Conservation (phyloP, 164 flowering plant genomes). For the Chimonanthus salicifolius region DNA sequence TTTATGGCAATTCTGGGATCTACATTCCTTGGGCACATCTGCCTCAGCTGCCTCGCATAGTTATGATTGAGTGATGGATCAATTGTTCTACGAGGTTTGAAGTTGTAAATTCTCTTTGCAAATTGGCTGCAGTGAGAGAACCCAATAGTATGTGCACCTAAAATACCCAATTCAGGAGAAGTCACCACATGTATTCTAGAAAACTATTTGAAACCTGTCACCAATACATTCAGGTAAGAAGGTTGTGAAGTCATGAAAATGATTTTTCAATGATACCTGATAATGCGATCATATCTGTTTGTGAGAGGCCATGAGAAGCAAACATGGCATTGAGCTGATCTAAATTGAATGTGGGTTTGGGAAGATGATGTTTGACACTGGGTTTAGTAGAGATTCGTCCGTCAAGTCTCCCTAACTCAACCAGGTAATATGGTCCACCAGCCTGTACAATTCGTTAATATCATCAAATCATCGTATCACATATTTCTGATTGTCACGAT, state of each 20-base stretch:
- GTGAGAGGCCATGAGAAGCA: constrained; percentile 36
- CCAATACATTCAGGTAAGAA: neutral
- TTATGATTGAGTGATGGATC: constrained; percentile 30
- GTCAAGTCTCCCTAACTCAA: constrained; percentile 67
- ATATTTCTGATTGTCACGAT: neutral
- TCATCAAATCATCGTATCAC: neutral
- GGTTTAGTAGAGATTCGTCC: constrained; percentile 45
- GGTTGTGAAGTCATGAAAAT: neutral
- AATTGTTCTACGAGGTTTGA: constrained; percentile 8
- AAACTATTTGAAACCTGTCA: no score
- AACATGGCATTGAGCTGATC: constrained; percentile 56
- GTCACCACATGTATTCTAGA: no score
- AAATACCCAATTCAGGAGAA: neutral
- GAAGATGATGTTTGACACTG: constrained; percentile 44
- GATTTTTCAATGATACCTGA: constrained; percentile 38
- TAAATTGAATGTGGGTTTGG: constrained; percentile 43
- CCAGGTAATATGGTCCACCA: constrained; percentile 60
- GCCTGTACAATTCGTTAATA: constrained; percentile 25
- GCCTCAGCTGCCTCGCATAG: constrained; percentile 29
- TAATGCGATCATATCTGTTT: constrained; percentile 57
- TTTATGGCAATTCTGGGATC: constrained; percentile 36
- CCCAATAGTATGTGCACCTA: constrained; percentile 41
- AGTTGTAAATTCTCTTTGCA: constrained; percentile 35
- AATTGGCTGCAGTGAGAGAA: constrained; percentile 43
- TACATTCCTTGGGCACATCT: constrained; percentile 35